Conservation (phyloP, 2,329 filamentous ascomycete genomes). For the Penicillium sp. region DNA sequence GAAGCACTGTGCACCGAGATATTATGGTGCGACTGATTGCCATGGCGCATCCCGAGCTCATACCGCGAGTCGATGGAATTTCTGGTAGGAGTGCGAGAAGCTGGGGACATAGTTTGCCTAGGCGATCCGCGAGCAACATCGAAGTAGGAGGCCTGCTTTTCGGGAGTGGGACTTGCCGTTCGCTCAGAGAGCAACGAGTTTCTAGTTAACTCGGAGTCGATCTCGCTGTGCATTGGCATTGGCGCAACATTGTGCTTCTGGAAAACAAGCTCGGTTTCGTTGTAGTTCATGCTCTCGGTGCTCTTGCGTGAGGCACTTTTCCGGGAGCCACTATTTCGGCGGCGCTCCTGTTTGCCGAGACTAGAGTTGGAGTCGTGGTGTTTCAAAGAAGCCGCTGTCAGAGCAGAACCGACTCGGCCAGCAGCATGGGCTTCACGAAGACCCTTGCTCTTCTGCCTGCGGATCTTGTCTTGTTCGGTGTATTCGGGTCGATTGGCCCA, state of each 20-base stretch:
- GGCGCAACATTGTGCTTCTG: constrained; percentile 58
- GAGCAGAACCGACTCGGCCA: constrained; percentile 47
- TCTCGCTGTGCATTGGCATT: constrained; percentile 80
- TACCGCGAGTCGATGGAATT: constrained; percentile 42
- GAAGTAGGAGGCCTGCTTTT: constrained; percentile 53
- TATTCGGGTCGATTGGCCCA: constrained; percentile 42
- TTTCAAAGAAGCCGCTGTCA: constrained; percentile 55
- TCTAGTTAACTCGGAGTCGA: constrained; percentile 78
- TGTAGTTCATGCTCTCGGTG: constrained; percentile 36
- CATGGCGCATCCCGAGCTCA: constrained; percentile 59
- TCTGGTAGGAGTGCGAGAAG: constrained; percentile 54
- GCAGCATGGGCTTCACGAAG: constrained; percentile 49
- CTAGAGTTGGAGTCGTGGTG: constrained; percentile 58
- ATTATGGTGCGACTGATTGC: constrained; percentile 47
- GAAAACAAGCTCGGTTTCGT: constrained; percentile 49
- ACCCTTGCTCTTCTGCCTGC: constrained; percentile 48
- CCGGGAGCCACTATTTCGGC: constrained; percentile 28
- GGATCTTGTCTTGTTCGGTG: constrained; percentile 45
- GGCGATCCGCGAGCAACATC: constrained; percentile 55
- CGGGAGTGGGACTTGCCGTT: constrained; percentile 63
- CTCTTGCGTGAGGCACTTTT: constrained; percentile 27
- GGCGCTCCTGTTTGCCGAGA: constrained; percentile 37
- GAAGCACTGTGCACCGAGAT: constrained; percentile 39
- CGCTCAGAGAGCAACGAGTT: constrained; percentile 77
- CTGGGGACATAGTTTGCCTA: constrained; percentile 48